These are phyloP conservation scores for Cryphonectria parasitica DNA, from an alignment of 2,329 filamentous ascomycete genomes.

Conservation along the genomic window DNA sequence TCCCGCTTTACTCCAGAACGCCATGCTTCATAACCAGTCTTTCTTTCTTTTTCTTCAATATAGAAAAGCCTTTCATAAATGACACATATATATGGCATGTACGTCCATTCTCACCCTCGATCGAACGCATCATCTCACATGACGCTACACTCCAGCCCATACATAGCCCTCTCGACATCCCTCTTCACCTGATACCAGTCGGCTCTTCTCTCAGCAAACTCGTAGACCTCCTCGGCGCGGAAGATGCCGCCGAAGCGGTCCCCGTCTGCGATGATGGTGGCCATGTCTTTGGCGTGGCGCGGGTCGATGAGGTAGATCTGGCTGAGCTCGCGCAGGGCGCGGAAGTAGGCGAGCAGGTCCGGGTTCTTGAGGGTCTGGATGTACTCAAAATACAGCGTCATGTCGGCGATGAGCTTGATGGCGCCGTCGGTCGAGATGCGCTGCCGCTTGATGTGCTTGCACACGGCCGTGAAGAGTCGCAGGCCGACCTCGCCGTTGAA, in stretches of 20 bases:
- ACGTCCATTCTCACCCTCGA: background rate
- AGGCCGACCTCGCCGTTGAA: conserved; percentile 98
- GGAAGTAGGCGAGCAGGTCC: conserved; percentile 87
- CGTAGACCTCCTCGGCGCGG: conserved; percentile 93
- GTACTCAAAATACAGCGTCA: conserved; percentile 91
- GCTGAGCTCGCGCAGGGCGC: conserved; percentile 85
- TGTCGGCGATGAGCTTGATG: conserved; percentile 92
- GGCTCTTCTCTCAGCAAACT: conserved; percentile 90
- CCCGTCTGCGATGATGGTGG: conserved; percentile 88
- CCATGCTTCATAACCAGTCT: background rate
- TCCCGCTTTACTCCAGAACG: background rate
- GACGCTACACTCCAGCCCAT: conserved; percentile 83
- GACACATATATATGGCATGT: background rate
- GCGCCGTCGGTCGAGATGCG: conserved; percentile 88
- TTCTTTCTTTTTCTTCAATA: background rate
- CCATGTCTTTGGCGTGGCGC: conserved; percentile 89
- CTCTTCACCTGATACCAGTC: conserved; percentile 93
- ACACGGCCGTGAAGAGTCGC: conserved; percentile 86
- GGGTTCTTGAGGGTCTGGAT: conserved; percentile 80
- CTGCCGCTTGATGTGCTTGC: conserved; percentile 97
- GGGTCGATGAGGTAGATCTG: conserved; percentile 95
- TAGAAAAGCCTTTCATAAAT: background rate
- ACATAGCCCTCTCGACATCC: conserved; percentile 95
- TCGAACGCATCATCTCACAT: conserved; percentile 63
- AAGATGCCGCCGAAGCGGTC: conserved; percentile 92